phyloP scores from a whole-genome alignment of 2,329 filamentous ascomycete species.

The Cordyceps cateniannulata region DNA sequence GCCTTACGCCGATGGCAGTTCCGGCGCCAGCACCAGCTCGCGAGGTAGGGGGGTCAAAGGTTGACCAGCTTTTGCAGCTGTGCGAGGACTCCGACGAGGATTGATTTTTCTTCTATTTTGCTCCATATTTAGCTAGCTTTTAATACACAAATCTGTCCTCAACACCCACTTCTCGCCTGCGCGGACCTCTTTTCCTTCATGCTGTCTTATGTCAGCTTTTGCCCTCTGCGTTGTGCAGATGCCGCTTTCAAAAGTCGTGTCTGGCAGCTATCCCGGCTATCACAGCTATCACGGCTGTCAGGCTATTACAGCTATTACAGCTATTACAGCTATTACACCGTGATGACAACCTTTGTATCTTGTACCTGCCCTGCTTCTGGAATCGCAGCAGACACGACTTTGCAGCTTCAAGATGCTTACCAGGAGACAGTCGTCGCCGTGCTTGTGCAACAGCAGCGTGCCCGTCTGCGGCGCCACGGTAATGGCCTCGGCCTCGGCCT shows the following conservation, averaged over 20 bases:
- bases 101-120: background rate
- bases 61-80: background rate
- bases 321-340: no score
- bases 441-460: conserved; percentile 78
- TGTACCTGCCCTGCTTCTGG: no score
- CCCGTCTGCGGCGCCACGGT: conserved; percentile 73
- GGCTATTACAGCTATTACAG: no score
- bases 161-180: conserved; percentile 88
- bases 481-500: conserved; percentile 55
- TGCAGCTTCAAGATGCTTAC: conserved; percentile 34
- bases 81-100: background rate
- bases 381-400: no score
- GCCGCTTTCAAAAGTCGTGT: no score
- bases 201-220: conserved; percentile 36
- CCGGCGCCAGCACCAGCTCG: background rate
- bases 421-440: conserved; percentile 82
- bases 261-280: no score
- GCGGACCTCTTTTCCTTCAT: conserved; percentile 75
- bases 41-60: background rate
- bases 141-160: conserved; percentile 72
- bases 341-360: no score
- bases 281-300: no score
- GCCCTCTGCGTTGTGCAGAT: no score
- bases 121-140: conserved; percentile 28
- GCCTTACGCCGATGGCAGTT: background rate